Conservation (phyloP, 768 basidiomycete genomes). For the Rhizopogon vesiculosus region DNA sequence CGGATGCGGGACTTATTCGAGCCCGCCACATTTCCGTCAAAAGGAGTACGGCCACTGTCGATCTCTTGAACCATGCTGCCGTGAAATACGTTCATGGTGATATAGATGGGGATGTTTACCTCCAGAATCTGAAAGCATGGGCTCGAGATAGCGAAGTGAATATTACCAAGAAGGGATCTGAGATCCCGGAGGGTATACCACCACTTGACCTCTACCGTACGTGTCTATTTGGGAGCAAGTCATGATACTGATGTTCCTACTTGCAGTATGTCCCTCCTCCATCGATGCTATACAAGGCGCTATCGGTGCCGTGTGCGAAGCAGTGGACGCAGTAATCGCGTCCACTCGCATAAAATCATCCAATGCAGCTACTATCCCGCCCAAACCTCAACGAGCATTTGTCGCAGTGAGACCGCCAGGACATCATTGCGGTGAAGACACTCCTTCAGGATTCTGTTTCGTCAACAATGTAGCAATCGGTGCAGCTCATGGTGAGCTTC, state of each 20-base stretch:
- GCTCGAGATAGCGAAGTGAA: slow-evolving; percentile 54
- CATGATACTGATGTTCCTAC: not conserved
- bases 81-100: slow-evolving; percentile 75
- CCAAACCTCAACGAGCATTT: slow-evolving; percentile 52
- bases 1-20: slow-evolving; percentile 18
- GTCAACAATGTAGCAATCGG: slow-evolving; percentile 90
- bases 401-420: slow-evolving; percentile 88
- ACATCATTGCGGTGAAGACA: slow-evolving; percentile 90
- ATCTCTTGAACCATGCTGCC: slow-evolving; percentile 56
- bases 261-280: slow-evolving; percentile 71
- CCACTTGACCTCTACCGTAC: slow-evolving; percentile 84
- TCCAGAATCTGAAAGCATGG: slow-evolving; percentile 60
- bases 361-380: slow-evolving; percentile 8
- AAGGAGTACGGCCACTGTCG: slow-evolving; percentile 47
- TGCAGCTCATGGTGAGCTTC: slow-evolving; percentile 76
- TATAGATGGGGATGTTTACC: slow-evolving; percentile 60
- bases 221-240: slow-evolving; percentile 17
- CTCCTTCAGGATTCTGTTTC: slow-evolving; percentile 92
- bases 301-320: slow-evolving; percentile 81
- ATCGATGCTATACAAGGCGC: slow-evolving; percentile 78
- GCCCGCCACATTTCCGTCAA: slow-evolving; percentile 28
- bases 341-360: slow-evolving; percentile 10
- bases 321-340: slow-evolving; percentile 64
- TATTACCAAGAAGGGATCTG: slow-evolving; percentile 57
- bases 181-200: slow-evolving; percentile 67